Conservation (phyloP, 2,329 filamentous ascomycete species). For the Cryphonectria carpinicola region DNA sequence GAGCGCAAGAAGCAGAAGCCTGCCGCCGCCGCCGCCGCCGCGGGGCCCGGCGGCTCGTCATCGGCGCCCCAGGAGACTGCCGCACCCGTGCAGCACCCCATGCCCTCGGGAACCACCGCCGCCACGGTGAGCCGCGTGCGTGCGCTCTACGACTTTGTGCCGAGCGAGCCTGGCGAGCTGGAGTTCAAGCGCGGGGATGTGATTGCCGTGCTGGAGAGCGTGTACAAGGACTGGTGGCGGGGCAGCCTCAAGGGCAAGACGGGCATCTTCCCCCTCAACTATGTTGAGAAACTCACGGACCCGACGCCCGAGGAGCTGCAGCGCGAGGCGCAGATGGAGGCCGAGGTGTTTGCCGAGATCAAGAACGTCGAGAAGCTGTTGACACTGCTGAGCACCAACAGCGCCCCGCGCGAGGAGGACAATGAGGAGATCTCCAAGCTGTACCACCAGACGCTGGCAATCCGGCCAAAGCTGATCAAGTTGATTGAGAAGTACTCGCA, state of each 20-base stretch:
- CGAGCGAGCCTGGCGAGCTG: constrained; percentile 90
- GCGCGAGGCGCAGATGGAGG: constrained; percentile 93
- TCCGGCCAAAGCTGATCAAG: constrained; percentile 95
- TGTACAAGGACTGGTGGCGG: constrained; percentile 99
- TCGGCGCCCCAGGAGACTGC: constrained; percentile 44
- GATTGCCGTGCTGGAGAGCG: constrained; percentile 94
- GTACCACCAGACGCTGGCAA: constrained; percentile 92
- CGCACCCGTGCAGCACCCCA: constrained; percentile 54
- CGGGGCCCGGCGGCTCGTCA: constrained; percentile 28
- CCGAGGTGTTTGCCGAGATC: constrained; percentile 67
- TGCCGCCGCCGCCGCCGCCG: constrained; percentile 42
- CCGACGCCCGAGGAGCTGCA: constrained; percentile 94
- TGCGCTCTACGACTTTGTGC: constrained; percentile 91
- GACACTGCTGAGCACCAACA: constrained; percentile 85
- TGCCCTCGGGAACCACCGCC: constrained; percentile 85
- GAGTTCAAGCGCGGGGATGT: constrained; percentile 97
- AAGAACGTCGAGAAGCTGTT: constrained; percentile 73
- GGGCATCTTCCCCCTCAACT: constrained; percentile 97
- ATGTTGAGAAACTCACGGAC: constrained; percentile 95
- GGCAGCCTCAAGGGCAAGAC: constrained; percentile 92
- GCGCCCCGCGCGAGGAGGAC: constrained; percentile 80
- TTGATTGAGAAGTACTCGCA: constrained; percentile 99
- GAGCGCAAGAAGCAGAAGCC: constrained; percentile 55
- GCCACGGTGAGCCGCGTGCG: constrained; percentile 94
- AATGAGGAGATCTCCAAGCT: constrained; percentile 95